A percentile compares a stretch with the other conserved stretches of the same genome.
These are phyloP conservation scores for Crithidia expoeki DNA, from an alignment of 208 protist species.

Conservation along the genomic window DNA sequence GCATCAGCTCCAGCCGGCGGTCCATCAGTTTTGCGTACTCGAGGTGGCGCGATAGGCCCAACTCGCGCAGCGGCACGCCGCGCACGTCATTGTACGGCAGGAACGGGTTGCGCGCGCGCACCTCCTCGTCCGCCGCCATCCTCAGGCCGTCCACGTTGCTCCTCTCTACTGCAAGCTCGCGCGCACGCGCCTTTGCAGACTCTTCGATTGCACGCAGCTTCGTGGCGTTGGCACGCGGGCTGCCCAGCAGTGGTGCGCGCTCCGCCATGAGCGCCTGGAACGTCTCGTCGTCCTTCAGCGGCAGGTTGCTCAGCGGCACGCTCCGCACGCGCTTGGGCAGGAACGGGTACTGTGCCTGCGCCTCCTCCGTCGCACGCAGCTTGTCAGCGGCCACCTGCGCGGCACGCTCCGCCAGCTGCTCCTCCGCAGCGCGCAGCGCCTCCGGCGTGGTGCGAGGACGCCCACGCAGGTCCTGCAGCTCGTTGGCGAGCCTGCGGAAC, in stretches of 20 bases:
- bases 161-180: constrained; percentile 27
- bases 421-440: too few relatives aligned
- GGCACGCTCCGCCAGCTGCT: constrained; percentile 29
- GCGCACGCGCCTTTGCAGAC: constrained; percentile 34
- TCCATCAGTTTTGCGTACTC: constrained; percentile 29
- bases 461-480: constrained; percentile 40
- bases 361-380: too few relatives aligned
- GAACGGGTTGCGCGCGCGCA: constrained; percentile 69
- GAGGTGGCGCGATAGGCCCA: constrained; percentile 25
- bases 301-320: too few relatives aligned
- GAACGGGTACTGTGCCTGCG: too few relatives aligned
- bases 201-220: too few relatives aligned
- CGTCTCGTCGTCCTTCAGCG: too few relatives aligned
- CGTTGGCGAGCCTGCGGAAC: constrained; percentile 50
- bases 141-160: too few relatives aligned
- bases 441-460: too few relatives aligned
- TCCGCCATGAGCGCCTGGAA: too few relatives aligned
- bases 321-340: too few relatives aligned
- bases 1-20: constrained; percentile 36
- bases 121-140: constrained; percentile 55
- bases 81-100: constrained; percentile 53
- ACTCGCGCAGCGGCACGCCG: too few relatives aligned
- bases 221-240: constrained; percentile 20
- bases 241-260: constrained; percentile 28
- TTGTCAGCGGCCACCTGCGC: too few relatives aligned